Percentiles rank a stretch among this genome's conserved stretches.
Evolutionary conservation across 1,284 basidiomycete genomes (phyloP).

Genomic region (Dichomitus squalens): DNA sequence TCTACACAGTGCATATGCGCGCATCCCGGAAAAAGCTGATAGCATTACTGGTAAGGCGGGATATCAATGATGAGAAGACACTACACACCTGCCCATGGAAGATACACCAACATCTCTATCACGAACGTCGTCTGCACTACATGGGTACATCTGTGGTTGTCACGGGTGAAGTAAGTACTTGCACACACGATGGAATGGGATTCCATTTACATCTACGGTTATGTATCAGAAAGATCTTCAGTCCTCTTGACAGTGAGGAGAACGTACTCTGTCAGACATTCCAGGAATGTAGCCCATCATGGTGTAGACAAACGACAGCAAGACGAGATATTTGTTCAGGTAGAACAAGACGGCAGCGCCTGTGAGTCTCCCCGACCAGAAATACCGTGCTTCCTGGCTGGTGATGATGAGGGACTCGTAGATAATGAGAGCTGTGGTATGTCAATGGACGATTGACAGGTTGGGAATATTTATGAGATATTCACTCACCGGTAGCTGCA

Average conservation of each 20-base stretch:
- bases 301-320: background rate
- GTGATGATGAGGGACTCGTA: slow-evolving; percentile 6
- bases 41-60: background rate
- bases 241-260: too few species aligned
- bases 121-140: background rate
- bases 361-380: background rate
- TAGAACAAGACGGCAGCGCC: slow-evolving; percentile 3
- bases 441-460: background rate
- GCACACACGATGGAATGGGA: background rate
- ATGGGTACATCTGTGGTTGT: background rate
- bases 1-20: background rate
- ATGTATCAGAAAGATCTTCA: too few species aligned
- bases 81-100: slow-evolving; percentile 2
- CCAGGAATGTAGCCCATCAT: background rate
- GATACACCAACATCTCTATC: background rate
- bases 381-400: background rate
- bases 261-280: background rate
- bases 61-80: background rate
- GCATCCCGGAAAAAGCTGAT: background rate
- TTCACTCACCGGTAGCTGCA: background rate
- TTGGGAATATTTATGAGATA: too few species aligned
- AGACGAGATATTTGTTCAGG: slow-evolving; percentile 3
- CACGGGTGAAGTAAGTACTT: background rate
- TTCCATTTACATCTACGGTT: too few species aligned
- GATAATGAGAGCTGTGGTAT: background rate